Evolutionary conservation across 306 rosid species (phyloP).

Genomic region (Sicyos baderoa): DNA sequence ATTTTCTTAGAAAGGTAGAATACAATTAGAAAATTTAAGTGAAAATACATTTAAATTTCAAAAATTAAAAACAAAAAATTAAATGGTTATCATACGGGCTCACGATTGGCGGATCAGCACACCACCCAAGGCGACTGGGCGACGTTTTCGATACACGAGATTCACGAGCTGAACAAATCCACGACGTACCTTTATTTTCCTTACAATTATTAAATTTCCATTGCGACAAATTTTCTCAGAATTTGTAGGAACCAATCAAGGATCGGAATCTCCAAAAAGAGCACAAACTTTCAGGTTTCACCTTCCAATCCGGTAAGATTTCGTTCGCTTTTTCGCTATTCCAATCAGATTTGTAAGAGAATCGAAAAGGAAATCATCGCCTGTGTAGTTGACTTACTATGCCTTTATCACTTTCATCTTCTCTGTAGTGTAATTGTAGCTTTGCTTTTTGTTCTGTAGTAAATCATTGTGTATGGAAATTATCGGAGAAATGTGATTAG

Average conservation of each 20-base stretch:
- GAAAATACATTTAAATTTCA: too few relatives aligned
- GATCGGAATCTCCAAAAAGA: not conserved
- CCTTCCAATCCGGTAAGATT: not conserved
- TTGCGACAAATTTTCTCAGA: not conserved
- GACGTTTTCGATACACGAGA: conserved; percentile 3
- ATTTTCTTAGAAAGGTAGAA: too few relatives aligned
- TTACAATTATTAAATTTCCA: not conserved
- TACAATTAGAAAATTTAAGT: too few relatives aligned
- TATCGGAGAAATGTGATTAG: too few relatives aligned
- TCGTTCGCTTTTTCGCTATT: not conserved
- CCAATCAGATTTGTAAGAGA: not conserved
- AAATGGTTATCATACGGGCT: too few relatives aligned
- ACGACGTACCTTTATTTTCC: not conserved
- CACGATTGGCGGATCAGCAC: too few relatives aligned
- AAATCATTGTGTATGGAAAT: not conserved
- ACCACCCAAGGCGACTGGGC: not conserved
- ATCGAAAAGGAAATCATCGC: not conserved
- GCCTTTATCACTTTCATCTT: not conserved
- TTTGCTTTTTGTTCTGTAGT: not conserved
- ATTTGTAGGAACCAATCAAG: not conserved
- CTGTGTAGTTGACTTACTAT: not conserved
- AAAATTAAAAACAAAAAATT: too few relatives aligned
- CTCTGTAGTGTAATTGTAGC: not conserved
- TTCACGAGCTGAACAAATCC: not conserved
- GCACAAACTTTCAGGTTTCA: not conserved